Evolutionary conservation across 331 rosid genomes (phyloP), one percentile per base, ranked within the genome.

Genomic region (Rosa hybrid): DNA sequence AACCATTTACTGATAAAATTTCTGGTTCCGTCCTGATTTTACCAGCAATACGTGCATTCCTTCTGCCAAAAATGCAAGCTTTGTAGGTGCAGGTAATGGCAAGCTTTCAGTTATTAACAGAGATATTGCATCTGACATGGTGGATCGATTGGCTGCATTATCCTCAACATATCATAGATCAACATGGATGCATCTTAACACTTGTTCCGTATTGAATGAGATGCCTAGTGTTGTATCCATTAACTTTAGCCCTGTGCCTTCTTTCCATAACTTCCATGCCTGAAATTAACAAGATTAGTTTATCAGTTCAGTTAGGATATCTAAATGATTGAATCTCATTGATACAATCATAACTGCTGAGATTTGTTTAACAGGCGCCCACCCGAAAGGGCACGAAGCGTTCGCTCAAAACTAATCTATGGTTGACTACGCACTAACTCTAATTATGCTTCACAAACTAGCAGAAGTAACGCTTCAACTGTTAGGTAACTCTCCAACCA

Each of bases 401-500:
- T 6, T 2, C 70, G 1, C 54, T 27, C n/a, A n/a, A n/a, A n/a
- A n/a, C n/a, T n/a, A n/a, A n/a, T n/a, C n/a, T n/a, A n/a, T n/a
- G n/a, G n/a, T n/a, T n/a, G n/a, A n/a, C n/a, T n/a, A n/a, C n/a
- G n/a, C n/a, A n/a, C n/a, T n/a, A n/a, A n/a, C n/a, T n/a, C n/a
- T n/a, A n/a, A n/a, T 41, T 13, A 75, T 14, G 68, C 59, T 75
- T 57, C 56, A 8, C n/a, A n/a, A n/a, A n/a, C n/a, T n/a, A 75
- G 70, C 78, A 75, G n/a, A n/a, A n/a, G n/a, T n/a, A n/a, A n/a
- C n/a, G n/a, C n/a, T n/a, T n/a, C n/a, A n/a, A n/a, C n/a, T n/a
- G n/a, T n/a, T n/a, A n/a, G n/a, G n/a, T n/a, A n/a, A n/a, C n/a
- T n/a, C n/a, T n/a, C n/a, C n/a, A n/a, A n/a, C n/a, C n/a, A n/a